Conservation (phyloP, 2,329 filamentous ascomycete species). For the Zarea fungicola region DNA sequence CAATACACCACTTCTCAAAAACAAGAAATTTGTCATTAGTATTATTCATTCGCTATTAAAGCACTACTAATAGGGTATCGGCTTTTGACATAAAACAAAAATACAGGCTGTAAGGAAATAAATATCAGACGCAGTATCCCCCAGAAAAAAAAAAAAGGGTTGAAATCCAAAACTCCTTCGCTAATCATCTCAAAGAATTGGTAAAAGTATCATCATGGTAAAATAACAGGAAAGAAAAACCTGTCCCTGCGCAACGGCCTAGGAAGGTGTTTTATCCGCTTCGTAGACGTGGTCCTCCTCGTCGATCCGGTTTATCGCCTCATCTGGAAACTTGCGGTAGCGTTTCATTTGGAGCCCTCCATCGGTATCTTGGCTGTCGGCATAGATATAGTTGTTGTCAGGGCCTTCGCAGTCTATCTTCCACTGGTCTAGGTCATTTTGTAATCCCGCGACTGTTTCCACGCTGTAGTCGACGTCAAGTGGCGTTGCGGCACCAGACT, state of each 20-base stretch:
- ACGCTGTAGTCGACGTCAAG: slow-evolving; percentile 27
- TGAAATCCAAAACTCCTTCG: slow-evolving; percentile 4
- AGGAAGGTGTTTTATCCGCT: background rate
- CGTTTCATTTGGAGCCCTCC: slow-evolving; percentile 31
- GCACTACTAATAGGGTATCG: slow-evolving; percentile 9
- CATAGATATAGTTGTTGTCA: slow-evolving; percentile 27
- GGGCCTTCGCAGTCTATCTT: slow-evolving; percentile 18
- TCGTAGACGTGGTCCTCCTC: slow-evolving; percentile 26
- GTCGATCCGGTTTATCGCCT: slow-evolving; percentile 31
- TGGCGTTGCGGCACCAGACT: slow-evolving; percentile 32
- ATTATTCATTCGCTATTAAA: slow-evolving; percentile 8
- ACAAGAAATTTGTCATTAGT: background rate
- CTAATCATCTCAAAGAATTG: background rate
- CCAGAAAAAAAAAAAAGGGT: background rate
- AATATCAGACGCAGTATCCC: background rate
- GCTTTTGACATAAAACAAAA: background rate
- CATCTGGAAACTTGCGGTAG: slow-evolving; percentile 29
- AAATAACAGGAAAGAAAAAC: background rate
- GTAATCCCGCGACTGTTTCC: background rate
- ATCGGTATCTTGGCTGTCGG: slow-evolving; percentile 27
- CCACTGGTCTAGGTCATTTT: slow-evolving; percentile 2
- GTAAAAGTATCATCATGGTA: background rate
- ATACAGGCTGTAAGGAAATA: slow-evolving; percentile 3
- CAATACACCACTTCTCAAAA: background rate
- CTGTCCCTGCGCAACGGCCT: background rate